phyloP scores from a whole-genome alignment of 139 green algal species.

The Tetradesmus obliquus region DNA sequence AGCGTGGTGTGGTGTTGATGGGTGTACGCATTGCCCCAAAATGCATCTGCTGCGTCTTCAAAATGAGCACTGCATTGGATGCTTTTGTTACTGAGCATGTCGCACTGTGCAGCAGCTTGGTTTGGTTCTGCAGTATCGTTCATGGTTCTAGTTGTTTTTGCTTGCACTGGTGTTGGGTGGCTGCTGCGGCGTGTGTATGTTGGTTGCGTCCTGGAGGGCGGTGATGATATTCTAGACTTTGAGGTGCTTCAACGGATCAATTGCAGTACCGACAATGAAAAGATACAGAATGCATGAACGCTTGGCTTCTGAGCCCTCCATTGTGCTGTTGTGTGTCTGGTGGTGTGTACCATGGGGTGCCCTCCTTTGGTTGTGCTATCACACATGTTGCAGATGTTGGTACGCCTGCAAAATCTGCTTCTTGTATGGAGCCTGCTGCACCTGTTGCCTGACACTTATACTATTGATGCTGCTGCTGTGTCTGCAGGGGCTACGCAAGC shows the following conservation, averaged over 20 bases:
- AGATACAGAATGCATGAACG: conserved; percentile 54
- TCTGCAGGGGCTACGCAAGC: conserved; percentile 78
- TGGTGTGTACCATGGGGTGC: neutral
- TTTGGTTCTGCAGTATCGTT: neutral
- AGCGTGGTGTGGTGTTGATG: neutral
- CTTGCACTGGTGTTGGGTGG: neutral
- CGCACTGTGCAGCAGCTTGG: neutral
- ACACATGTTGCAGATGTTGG: too few relatives aligned
- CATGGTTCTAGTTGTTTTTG: neutral
- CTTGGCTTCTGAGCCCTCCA: conserved; percentile 68
- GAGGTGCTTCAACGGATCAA: conserved; percentile 51
- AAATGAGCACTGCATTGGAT: neutral
- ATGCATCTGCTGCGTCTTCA: neutral
- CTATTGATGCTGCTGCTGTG: neutral
- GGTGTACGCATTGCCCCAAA: neutral
- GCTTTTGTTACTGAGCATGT: neutral
- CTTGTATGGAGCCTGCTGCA: neutral
- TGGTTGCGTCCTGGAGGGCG: neutral
- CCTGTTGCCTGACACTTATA: too few relatives aligned
- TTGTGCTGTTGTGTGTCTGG: too few relatives aligned
- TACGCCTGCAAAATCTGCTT: too few relatives aligned
- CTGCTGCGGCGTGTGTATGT: neutral
- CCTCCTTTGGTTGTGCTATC: too few relatives aligned
- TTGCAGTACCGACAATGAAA: conserved; percentile 49
- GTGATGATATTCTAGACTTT: conserved; percentile 55